Percentiles rank a stretch among this genome's conserved stretches.
phyloP scores from a whole-genome alignment of 169 alveolate genomes.

The Toxoplasma gondii region DNA sequence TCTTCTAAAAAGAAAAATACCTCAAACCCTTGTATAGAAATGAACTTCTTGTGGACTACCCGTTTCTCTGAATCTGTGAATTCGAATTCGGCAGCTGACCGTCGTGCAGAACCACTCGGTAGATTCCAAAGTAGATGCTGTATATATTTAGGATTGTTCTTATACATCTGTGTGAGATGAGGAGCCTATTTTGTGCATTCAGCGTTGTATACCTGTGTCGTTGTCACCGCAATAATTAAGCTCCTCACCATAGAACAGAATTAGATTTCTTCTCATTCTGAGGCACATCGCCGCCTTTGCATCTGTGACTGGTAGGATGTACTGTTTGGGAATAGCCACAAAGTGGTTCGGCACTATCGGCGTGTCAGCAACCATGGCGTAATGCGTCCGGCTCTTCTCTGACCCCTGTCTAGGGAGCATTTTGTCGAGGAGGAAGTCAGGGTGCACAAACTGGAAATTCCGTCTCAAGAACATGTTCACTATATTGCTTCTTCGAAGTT shows the following conservation, averaged over 20 bases:
- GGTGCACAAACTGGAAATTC: background rate
- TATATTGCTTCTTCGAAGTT: background rate
- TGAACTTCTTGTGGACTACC: no score
- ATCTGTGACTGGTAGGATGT: constrained; percentile 16
- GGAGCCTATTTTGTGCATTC: no score
- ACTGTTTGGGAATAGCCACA: background rate
- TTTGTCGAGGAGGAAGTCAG: background rate
- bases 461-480: constrained; percentile 1
- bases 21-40: background rate
- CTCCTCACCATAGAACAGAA: background rate
- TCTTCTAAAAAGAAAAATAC: background rate
- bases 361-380: constrained; percentile 14
- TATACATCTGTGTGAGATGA: no score
- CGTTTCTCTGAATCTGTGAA: no score
- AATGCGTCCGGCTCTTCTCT: background rate
- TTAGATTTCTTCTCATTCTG: background rate
- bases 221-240: no score
- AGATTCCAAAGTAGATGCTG: no score
- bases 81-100: no score
- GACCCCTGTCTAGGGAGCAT: constrained; percentile 2
- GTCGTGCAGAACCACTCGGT: no score
- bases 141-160: no score
- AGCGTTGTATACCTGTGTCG: no score
- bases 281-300: background rate
- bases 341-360: constrained; percentile 22